Percentiles rank a stretch among this genome's conserved stretches.
phyloP scores from a whole-genome alignment of 1,284 basidiomycete species.

The Ceratobasidium papillatum region DNA sequence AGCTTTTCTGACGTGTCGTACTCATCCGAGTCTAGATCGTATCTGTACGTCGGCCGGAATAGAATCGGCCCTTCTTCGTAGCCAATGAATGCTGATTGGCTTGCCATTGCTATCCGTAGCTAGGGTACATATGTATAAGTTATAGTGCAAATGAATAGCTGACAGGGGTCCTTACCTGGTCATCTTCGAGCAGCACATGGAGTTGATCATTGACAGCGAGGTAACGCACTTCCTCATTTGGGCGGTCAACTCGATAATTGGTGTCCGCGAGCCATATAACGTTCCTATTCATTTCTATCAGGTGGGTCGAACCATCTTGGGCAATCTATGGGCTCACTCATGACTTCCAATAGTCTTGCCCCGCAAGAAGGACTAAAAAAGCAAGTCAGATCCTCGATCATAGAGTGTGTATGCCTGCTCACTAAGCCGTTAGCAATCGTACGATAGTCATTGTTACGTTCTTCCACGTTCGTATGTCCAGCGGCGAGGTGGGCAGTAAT shows the following conservation, averaged over 20 bases:
- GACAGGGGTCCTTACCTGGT: slow-evolving; percentile 70
- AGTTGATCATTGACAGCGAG: slow-evolving; percentile 72
- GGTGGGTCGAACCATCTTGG: not conserved
- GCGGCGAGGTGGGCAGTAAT: slow-evolving; percentile 96
- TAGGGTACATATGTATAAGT: slow-evolving; percentile 49
- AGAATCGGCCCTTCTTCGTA: slow-evolving; percentile 89
- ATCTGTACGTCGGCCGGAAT: slow-evolving; percentile 91
- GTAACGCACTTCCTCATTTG: slow-evolving; percentile 80
- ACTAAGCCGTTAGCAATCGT: slow-evolving; percentile 82
- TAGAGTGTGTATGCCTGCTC: slow-evolving; percentile 67
- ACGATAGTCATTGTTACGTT: slow-evolving; percentile 91
- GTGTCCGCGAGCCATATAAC: slow-evolving; percentile 94
- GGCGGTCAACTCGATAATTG: slow-evolving; percentile 92
- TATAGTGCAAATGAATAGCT: not conserved
- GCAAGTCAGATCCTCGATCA: not conserved
- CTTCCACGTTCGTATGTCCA: slow-evolving; percentile 87
- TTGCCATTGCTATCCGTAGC: slow-evolving; percentile 76
- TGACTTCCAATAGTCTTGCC: slow-evolving; percentile 91
- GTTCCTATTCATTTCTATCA: slow-evolving; percentile 61
- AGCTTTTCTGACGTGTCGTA: slow-evolving; percentile 98
- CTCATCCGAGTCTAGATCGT: slow-evolving; percentile 80
- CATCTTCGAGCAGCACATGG: slow-evolving; percentile 77
- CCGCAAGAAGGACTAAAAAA: slow-evolving; percentile 11
- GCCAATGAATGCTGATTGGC: slow-evolving; percentile 76
- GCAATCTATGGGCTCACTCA: slow-evolving; percentile 66